These are phyloP conservation scores for Hanseniaspora mollemarum DNA, from an alignment of 805 yeast genomes.

Conservation along the genomic window DNA sequence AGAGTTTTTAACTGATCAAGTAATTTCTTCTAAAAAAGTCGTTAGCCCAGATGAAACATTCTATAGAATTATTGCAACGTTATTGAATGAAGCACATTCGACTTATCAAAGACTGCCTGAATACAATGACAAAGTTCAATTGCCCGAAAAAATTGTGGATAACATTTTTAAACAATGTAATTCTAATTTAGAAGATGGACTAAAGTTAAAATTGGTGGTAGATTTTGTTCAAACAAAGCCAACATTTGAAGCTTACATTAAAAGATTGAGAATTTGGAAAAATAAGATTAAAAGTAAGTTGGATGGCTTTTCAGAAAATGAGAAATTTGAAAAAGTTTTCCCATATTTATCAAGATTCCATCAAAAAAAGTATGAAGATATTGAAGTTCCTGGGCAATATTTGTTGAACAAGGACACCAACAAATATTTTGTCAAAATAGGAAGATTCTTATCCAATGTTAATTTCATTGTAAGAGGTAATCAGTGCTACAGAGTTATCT, in stretches of 20 bases:
- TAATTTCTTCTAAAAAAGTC: constrained; percentile 83
- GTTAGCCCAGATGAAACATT: constrained; percentile 86
- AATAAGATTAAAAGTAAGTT: constrained; percentile 82
- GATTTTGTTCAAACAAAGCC: constrained; percentile 85
- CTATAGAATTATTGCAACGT: constrained; percentile 81
- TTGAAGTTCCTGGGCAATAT: constrained; percentile 96
- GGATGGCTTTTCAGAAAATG: constrained; percentile 69
- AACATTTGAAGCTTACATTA: constrained; percentile 73
- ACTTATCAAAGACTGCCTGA: constrained; percentile 74
- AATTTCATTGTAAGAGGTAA: constrained; percentile 83
- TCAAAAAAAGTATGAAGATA: constrained; percentile 94
- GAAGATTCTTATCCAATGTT: constrained; percentile 78
- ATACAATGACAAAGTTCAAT: constrained; percentile 76
- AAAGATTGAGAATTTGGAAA: constrained; percentile 80
- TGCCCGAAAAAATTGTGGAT: constrained; percentile 85
- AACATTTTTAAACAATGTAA: constrained; percentile 84
- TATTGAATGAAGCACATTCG: constrained; percentile 86
- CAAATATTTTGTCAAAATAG: constrained; percentile 84
- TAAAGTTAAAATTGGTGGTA: constrained; percentile 78
- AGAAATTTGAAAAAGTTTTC: constrained; percentile 78
- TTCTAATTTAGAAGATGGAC: constrained; percentile 77
- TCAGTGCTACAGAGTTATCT: constrained; percentile 77
- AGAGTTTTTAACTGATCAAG: constrained; percentile 92
- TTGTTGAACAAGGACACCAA: constrained; percentile 77
- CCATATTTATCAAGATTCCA: constrained; percentile 96